Evolutionary conservation across 148 eudicot genomes (phyloP).

Genomic region (Rhododendron molle): DNA sequence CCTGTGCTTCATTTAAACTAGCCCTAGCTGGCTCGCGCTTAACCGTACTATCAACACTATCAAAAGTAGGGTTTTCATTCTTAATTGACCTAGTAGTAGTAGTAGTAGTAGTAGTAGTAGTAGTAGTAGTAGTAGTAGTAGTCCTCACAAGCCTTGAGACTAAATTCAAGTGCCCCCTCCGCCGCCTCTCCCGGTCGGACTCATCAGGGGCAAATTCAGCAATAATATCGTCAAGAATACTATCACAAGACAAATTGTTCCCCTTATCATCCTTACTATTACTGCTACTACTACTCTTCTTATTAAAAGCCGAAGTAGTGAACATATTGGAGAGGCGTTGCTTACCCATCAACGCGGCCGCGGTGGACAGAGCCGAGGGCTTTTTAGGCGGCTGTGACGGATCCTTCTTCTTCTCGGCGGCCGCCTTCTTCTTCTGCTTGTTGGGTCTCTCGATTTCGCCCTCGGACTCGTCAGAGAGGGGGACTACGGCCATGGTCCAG

Average conservation of each 20-base stretch:
- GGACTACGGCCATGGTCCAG: constrained; percentile 52
- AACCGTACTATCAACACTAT: constrained; percentile 10
- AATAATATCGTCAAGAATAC: constrained; percentile 86
- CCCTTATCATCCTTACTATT: constrained; percentile 32
- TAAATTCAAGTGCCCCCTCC: constrained; percentile 36
- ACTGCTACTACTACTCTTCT: constrained; percentile 22
- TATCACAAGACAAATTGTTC: constrained; percentile 43
- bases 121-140: background rate
- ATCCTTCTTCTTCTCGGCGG: constrained; percentile 29
- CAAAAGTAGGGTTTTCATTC: constrained; percentile 26
- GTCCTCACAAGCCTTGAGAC: constrained; percentile 11
- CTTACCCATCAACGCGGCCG: constrained; percentile 83
- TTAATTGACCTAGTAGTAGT: constrained; percentile 7
- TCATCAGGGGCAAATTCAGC: constrained; percentile 91
- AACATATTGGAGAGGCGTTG: constrained; percentile 70
- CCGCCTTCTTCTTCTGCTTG: constrained; percentile 44
- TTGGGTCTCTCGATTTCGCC: constrained; percentile 40
- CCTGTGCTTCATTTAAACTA: constrained; percentile 13
- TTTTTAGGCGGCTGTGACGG: constrained; percentile 28
- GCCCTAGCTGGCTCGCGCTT: constrained; percentile 14
- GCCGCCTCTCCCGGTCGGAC: constrained; percentile 68
- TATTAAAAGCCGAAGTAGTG: constrained; percentile 67
- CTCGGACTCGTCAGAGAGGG: constrained; percentile 45
- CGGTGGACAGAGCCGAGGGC: constrained; percentile 51
- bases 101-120: too few species aligned